These are phyloP conservation scores for Pholiota adiposa DNA, from an alignment of 1,284 basidiomycete species.

Conservation along the genomic window DNA sequence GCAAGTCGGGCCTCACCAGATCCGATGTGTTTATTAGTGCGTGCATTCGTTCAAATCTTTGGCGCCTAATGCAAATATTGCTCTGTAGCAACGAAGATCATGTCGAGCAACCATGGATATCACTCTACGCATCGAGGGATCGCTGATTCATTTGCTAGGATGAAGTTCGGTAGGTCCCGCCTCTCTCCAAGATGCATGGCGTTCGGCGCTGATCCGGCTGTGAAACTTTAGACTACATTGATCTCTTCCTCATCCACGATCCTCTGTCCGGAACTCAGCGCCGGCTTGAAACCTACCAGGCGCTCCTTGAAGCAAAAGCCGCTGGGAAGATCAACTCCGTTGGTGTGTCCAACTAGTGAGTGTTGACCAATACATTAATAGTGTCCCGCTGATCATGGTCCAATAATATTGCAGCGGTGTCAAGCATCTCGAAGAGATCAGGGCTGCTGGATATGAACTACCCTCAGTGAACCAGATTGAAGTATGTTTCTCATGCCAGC, in stretches of 20 bases:
- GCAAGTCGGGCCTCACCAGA: slow-evolving; percentile 53
- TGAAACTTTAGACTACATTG: slow-evolving; percentile 62
- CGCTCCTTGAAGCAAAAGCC: slow-evolving; percentile 56
- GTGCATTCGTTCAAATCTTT: slow-evolving; percentile 23
- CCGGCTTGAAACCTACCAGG: slow-evolving; percentile 66
- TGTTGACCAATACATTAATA: background rate
- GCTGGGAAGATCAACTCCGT: slow-evolving; percentile 72
- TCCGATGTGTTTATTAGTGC: slow-evolving; percentile 72
- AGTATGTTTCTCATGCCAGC: slow-evolving; percentile 36
- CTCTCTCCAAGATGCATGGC: background rate
- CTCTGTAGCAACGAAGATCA: slow-evolving; percentile 62
- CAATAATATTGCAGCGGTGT: slow-evolving; percentile 51
- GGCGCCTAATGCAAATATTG: slow-evolving; percentile 4
- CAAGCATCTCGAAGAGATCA: slow-evolving; percentile 80
- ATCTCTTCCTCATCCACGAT: slow-evolving; percentile 80
- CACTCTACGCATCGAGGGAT: slow-evolving; percentile 59
- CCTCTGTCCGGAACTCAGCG: slow-evolving; percentile 58
- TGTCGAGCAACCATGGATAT: slow-evolving; percentile 57
- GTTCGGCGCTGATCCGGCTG: background rate
- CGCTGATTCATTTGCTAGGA: slow-evolving; percentile 56
- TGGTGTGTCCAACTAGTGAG: slow-evolving; percentile 81
- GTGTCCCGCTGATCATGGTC: background rate
- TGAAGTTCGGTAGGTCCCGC: slow-evolving; percentile 49
- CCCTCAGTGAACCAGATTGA: slow-evolving; percentile 89
- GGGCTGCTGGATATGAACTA: slow-evolving; percentile 56